A percentile compares a stretch with the other conserved stretches of the same genome.
Conservation (phyloP, 495 filamentous ascomycete genomes). For the Aspergillus baeticus region DNA sequence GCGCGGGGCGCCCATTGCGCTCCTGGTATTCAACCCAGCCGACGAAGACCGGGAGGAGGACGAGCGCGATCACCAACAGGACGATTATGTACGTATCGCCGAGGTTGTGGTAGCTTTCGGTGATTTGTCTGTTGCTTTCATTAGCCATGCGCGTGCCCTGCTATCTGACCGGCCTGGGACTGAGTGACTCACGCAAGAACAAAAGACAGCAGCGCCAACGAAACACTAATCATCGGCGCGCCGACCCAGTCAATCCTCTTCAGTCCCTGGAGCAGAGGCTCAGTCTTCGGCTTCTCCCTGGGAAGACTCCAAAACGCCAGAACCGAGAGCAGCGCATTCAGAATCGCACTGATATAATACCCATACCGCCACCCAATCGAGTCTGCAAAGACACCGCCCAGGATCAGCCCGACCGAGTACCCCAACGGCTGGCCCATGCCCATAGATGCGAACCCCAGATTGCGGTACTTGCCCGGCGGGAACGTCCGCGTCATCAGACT, state of each 20-base stretch:
- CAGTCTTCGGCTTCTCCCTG: neutral
- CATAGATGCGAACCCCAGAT: constrained; percentile 50
- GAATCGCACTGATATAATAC: constrained; percentile 5
- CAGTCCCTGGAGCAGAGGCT: neutral
- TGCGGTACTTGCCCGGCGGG: constrained; percentile 42
- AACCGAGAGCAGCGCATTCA: neutral
- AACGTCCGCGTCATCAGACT: constrained; percentile 47
- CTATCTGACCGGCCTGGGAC: no score
- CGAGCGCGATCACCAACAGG: neutral
- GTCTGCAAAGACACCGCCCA: constrained; percentile 48
- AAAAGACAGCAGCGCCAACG: constrained; percentile 1
- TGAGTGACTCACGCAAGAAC: neutral
- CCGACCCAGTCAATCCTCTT: constrained; percentile 1
- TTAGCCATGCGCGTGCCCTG: neutral
- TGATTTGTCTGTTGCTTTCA: neutral
- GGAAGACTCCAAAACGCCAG: constrained; percentile 9
- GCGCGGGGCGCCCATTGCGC: neutral
- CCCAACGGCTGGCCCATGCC: constrained; percentile 52
- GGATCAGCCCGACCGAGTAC: constrained; percentile 52
- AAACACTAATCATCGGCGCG: neutral
- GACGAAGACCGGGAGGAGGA: neutral
- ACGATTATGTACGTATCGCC: constrained; percentile 2
- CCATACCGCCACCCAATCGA: constrained; percentile 11
- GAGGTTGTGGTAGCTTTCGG: neutral
- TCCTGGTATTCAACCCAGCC: constrained; percentile 5